A percentile compares a stretch with the other conserved stretches of the same genome.
Evolutionary conservation across 108 stramenopile genomes (phyloP).

Genomic region (Cyclotella sp.): DNA sequence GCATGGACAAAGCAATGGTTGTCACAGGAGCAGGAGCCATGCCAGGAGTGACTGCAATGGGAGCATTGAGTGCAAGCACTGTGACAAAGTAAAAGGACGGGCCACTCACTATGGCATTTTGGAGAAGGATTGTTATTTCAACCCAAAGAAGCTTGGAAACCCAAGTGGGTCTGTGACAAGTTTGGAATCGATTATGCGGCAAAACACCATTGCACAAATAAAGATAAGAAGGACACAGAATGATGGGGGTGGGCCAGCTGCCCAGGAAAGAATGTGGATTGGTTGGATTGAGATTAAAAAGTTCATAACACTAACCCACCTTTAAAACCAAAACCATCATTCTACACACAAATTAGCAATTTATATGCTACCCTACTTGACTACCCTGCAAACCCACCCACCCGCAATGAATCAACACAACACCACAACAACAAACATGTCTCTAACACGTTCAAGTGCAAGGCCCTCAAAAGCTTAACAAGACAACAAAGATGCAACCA

Average conservation of each 20-base stretch:
- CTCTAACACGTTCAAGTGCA: not conserved
- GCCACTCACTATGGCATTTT: no score
- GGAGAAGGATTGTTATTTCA: no score
- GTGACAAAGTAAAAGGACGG: no score
- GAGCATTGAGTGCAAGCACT: no score
- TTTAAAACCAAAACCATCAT: not conserved
- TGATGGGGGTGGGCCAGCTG: conserved; percentile 1
- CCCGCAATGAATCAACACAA: not conserved
- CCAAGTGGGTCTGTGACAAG: no score
- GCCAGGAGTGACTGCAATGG: no score
- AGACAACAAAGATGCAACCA: not conserved
- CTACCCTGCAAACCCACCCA: not conserved
- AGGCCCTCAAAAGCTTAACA: not conserved
- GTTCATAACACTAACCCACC: not conserved
- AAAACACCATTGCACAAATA: not conserved
- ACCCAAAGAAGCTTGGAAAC: no score
- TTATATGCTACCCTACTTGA: not conserved
- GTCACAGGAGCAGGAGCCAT: no score
- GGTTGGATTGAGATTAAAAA: conserved; percentile 1
- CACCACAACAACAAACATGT: no score
- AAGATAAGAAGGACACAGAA: not conserved
- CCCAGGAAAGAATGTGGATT: no score
- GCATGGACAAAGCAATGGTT: no score
- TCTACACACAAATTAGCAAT: not conserved
- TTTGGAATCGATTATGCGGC: no score